phyloP scores from a whole-genome alignment of 768 basidiomycete genomes.

The Boletellus emodensis region DNA sequence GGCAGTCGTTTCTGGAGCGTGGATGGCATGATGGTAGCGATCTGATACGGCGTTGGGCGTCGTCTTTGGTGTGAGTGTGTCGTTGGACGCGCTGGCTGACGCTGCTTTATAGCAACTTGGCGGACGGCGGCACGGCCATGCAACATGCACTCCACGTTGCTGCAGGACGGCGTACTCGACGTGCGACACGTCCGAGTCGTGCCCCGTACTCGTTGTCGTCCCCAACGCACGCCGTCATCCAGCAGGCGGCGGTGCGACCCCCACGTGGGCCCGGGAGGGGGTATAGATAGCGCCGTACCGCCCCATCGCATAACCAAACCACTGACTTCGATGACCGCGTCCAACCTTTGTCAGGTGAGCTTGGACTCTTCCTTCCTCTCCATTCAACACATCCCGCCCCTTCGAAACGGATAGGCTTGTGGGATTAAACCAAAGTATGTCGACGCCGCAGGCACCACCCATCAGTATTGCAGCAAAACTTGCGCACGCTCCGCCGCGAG shows the following conservation, averaged over 20 bases:
- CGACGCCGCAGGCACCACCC: slow-evolving; percentile 52
- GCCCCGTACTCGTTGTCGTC: slow-evolving; percentile 10
- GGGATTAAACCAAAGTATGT: slow-evolving; percentile 57
- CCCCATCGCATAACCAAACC: slow-evolving; percentile 1
- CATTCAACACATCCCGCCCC: slow-evolving; percentile 3
- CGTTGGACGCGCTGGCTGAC: background rate
- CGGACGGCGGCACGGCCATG: slow-evolving; percentile 11
- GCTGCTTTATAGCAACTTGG: slow-evolving; percentile 21
- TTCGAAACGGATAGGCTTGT: slow-evolving; percentile 43
- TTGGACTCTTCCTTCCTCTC: slow-evolving; percentile 12
- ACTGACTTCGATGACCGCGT: slow-evolving; percentile 11
- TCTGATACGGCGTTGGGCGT: background rate
- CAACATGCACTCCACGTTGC: slow-evolving; percentile 21
- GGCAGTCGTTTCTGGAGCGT: slow-evolving; percentile 18
- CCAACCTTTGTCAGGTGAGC: slow-evolving; percentile 29
- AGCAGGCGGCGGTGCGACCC: slow-evolving; percentile 15
- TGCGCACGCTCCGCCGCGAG: slow-evolving; percentile 45
- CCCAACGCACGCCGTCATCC: background rate
- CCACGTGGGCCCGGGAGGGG: slow-evolving; percentile 20
- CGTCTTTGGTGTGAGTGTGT: too few species aligned
- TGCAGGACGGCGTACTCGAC: slow-evolving; percentile 11
- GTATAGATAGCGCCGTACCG: slow-evolving; percentile 22
- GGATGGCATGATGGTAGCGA: slow-evolving; percentile 11
- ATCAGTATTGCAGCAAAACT: slow-evolving; percentile 58
- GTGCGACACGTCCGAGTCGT: slow-evolving; percentile 15